Evolutionary conservation across 78 protist genomes (phyloP), one percentile per base, ranked within the genome.

Genomic region (Ministeria vibrans): DNA sequence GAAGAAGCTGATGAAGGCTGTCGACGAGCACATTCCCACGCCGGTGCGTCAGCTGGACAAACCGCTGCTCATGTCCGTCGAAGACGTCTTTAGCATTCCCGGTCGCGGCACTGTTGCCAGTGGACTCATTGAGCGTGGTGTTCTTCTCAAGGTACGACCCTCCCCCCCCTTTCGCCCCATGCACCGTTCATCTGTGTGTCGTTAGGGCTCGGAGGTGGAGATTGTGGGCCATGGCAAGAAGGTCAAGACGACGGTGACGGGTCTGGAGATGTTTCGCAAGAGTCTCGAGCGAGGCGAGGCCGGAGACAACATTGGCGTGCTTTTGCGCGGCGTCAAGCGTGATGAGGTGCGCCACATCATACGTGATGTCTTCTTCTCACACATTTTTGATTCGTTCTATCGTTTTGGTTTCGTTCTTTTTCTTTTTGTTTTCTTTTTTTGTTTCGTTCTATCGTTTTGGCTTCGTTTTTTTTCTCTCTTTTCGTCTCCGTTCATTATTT

Each of bases 81-180:
- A 70, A 25, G 71, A 41, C 38, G 76, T 38, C 51, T 70, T 70
- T 13, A 44, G 62, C 1, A 93, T 95, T 75, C 78, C 94, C 51
- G 98, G 99, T 30, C 90, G 96, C 39, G 98, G 98, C 45, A 95
- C 97, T 9, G 99, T 97, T 49, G 93, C 86, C 46, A 95, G 98
- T 20, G 98, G 98, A 46, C 82, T 91, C 32, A 78, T 95, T 70
- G 98, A 97, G 68, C 88, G 86, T 32, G 97, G 99, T 38, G 32
- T 79, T 22, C 39, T 92, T 86, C 89, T 86, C 78, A 45, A 45
- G 66, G n/a, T n/a, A n/a, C n/a, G n/a, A n/a, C n/a, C n/a, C 6
- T 45, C 30, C 22, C 15, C 59, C 38, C 78, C 22, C 80, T 23
- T 70, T 70, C 43, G 22, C 43, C 22, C 25, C 18, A 20, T 28